Percentiles rank a stretch among this genome's conserved stretches.
Evolutionary conservation across 1,139 yeast species (phyloP).

Genomic region (Diutina mesorugosa): DNA sequence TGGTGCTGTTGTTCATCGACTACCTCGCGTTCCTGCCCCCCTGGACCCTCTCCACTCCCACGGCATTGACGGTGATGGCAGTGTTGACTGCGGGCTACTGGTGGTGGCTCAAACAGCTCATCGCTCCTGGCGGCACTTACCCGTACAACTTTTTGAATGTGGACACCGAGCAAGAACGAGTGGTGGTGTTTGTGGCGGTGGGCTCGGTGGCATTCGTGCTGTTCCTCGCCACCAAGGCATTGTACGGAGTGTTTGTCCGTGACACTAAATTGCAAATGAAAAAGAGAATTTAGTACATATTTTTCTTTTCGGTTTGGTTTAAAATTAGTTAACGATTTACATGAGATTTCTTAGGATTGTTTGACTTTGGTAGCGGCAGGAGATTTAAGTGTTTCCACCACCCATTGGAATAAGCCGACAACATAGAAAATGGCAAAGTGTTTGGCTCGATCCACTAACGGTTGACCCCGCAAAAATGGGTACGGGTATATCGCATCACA

Average conservation of each 20-base stretch:
- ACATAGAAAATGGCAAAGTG: constrained; percentile 6
- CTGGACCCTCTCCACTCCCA: constrained; percentile 22
- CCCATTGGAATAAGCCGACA: constrained; percentile 5
- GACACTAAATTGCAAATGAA: neutral
- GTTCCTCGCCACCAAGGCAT: constrained; percentile 10
- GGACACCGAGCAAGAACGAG: constrained; percentile 25
- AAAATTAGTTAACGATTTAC: neutral
- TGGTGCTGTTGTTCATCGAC: constrained; percentile 35
- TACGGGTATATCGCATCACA: constrained; percentile 8
- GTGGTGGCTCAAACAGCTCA: constrained; percentile 32
- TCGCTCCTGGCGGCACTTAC: constrained; percentile 31
- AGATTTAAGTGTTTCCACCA: neutral
- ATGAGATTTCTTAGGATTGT: neutral
- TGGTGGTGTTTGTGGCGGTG: constrained; percentile 36
- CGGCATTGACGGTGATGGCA: constrained; percentile 27
- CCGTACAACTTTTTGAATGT: constrained; percentile 62
- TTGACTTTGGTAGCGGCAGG: neutral
- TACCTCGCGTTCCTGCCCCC: constrained; percentile 42
- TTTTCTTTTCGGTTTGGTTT: neutral
- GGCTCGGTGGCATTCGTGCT: constrained; percentile 30
- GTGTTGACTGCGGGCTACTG: constrained; percentile 38
- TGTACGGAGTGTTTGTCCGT: neutral
- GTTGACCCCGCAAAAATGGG: constrained; percentile 10
- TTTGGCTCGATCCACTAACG: constrained; percentile 3
- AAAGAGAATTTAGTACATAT: neutral